These are phyloP conservation scores for Sphaerostilbella broomeana DNA, from an alignment of 2,329 filamentous ascomycete genomes.

Conservation along the genomic window DNA sequence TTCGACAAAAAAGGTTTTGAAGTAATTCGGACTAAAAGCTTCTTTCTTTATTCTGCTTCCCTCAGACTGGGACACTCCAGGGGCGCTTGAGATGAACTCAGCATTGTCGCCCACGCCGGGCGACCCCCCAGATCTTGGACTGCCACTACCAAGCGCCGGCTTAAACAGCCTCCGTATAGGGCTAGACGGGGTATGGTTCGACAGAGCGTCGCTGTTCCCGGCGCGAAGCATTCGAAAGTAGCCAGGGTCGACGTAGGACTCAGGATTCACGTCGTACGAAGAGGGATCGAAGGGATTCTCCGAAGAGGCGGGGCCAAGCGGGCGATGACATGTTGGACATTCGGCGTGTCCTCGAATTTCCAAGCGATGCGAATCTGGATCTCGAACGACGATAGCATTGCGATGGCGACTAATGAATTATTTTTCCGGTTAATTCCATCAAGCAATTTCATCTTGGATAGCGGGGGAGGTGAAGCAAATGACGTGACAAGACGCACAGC, in stretches of 20 bases:
- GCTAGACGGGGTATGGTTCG: slow-evolving; percentile 41
- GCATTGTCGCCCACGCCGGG: slow-evolving; percentile 23
- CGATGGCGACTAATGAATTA: slow-evolving; percentile 65
- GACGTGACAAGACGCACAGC: slow-evolving; percentile 50
- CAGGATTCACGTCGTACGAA: slow-evolving; percentile 33
- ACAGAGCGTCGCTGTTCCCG: slow-evolving; percentile 39
- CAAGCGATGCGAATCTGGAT: slow-evolving; percentile 76
- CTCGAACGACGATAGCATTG: slow-evolving; percentile 86
- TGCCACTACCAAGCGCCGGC: slow-evolving; percentile 30
- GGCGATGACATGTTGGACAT: slow-evolving; percentile 87
- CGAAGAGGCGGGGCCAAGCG: slow-evolving; percentile 46
- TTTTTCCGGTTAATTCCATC: background rate
- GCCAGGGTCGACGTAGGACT: slow-evolving; percentile 77
- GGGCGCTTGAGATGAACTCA: slow-evolving; percentile 49
- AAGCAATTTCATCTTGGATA: background rate
- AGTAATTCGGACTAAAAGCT: slow-evolving; percentile 89
- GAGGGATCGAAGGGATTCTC: slow-evolving; percentile 45
- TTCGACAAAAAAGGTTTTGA: slow-evolving; percentile 86
- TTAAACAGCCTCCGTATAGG: slow-evolving; percentile 49
- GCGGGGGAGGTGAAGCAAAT: background rate
- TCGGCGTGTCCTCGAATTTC: slow-evolving; percentile 71
- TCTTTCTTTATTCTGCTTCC: slow-evolving; percentile 72
- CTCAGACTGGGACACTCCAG: slow-evolving; percentile 40
- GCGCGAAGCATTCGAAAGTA: slow-evolving; percentile 91
- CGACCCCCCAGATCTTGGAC: slow-evolving; percentile 14